Percentiles rank a stretch among this genome's conserved stretches.
These are phyloP conservation scores for Bjerkandera adusta DNA, from an alignment of 1,284 basidiomycete species.

Conservation along the genomic window DNA sequence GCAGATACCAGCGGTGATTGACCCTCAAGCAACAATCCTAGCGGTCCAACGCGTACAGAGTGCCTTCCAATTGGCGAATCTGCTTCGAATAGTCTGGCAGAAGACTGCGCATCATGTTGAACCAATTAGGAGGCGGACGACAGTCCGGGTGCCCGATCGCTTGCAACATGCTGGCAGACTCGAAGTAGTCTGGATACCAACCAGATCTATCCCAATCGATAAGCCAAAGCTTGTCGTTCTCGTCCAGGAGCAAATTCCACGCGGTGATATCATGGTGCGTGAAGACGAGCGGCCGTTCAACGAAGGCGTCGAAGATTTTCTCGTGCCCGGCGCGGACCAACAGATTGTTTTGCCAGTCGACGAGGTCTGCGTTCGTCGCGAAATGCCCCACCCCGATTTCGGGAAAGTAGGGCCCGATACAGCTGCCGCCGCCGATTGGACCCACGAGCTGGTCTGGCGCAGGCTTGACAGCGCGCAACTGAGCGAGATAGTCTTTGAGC, in stretches of 20 bases:
- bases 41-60: neutral
- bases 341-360: conserved; percentile 1
- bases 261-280: conserved; percentile 1
- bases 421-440: neutral
- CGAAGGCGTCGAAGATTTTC: too few species aligned
- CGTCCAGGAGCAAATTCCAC: conserved; percentile 4
- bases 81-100: neutral
- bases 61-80: neutral
- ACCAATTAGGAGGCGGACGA: neutral
- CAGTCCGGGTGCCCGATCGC: neutral
- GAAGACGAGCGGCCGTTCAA: neutral
- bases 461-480: neutral
- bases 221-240: conserved; percentile 4
- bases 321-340: neutral
- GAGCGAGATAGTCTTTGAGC: conserved; percentile 1
- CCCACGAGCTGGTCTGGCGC: neutral
- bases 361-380: neutral
- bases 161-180: neutral
- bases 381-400: neutral
- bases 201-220: neutral
- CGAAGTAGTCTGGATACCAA: neutral
- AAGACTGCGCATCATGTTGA: neutral
- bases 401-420: neutral
- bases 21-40: too few species aligned
- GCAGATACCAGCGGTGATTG: too few species aligned